Conservation (phyloP, 106 monocot species). For the Alisma plantagoaquatica region DNA sequence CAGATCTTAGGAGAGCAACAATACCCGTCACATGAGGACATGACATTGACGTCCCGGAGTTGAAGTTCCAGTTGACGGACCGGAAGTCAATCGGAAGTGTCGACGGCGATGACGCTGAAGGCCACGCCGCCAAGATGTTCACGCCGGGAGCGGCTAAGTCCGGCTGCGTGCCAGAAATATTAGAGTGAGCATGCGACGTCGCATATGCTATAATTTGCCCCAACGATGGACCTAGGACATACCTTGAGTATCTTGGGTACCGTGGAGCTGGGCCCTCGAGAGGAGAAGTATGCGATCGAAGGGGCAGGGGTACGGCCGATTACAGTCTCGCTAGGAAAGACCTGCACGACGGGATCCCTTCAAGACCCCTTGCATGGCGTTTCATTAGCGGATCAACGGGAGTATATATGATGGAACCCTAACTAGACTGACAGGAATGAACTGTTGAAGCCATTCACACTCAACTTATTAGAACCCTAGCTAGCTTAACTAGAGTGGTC, state of each 20-base stretch:
- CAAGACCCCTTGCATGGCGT: too few relatives aligned
- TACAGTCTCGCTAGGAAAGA: conserved; percentile 23
- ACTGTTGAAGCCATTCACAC: too few relatives aligned
- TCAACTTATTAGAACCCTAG: too few relatives aligned
- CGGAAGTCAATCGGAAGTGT: conserved; percentile 31
- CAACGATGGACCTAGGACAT: background rate
- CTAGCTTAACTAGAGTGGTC: too few relatives aligned
- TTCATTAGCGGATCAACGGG: too few relatives aligned
- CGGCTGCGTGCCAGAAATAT: conserved; percentile 47
- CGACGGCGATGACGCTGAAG: conserved; percentile 42
- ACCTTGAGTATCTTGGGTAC: conserved; percentile 66
- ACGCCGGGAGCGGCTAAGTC: conserved; percentile 61
- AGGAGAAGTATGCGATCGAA: conserved; percentile 50
- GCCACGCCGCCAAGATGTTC: conserved; percentile 78
- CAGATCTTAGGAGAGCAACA: conserved; percentile 50
- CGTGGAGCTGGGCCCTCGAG: conserved; percentile 58
- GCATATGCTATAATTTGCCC: too few relatives aligned
- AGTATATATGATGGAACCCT: too few relatives aligned
- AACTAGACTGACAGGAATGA: too few relatives aligned
- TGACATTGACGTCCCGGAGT: conserved; percentile 70
- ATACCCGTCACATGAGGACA: conserved; percentile 62
- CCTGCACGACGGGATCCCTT: conserved; percentile 32
- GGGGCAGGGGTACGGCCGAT: conserved; percentile 36
- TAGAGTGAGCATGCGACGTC: too few relatives aligned
- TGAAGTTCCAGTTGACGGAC: conserved; percentile 41